These are phyloP conservation scores for Daldinia grandis DNA, from an alignment of 495 filamentous ascomycete species.

Conservation along the genomic window DNA sequence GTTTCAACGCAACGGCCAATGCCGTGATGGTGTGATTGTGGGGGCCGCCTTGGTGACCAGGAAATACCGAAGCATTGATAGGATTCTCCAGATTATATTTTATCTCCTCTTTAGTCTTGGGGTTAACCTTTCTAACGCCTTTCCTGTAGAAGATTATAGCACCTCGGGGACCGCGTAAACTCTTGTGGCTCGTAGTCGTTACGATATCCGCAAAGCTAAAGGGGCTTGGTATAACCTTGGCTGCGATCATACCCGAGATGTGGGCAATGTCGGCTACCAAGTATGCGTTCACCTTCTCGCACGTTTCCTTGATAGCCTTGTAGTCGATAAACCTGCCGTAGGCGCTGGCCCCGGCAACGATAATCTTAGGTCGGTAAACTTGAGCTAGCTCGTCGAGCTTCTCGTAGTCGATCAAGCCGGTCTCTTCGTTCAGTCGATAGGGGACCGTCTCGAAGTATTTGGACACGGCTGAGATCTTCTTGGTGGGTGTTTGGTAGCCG, in stretches of 20 bases:
- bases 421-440: conserved; percentile 88
- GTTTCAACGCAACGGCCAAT: conserved; percentile 89
- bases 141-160: conserved; percentile 99
- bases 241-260: conserved; percentile 92
- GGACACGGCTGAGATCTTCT: conserved; percentile 97
- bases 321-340: conserved; percentile 97
- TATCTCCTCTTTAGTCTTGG: conserved; percentile 83
- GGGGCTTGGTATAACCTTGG: conserved; percentile 87
- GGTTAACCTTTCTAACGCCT: conserved; percentile 82
- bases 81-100: conserved; percentile 92
- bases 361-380: conserved; percentile 92
- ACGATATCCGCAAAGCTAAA: conserved; percentile 92
- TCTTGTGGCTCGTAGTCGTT: conserved; percentile 99
- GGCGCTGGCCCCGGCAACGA: conserved; percentile 92
- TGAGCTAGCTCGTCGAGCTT: conserved; percentile 83
- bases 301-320: conserved; percentile 82
- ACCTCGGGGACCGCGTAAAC: conserved; percentile 89
- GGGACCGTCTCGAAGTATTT: conserved; percentile 99
- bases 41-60: conserved; percentile 97
- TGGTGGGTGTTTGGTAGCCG: conserved; percentile 96
- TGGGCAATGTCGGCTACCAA: conserved; percentile 97
- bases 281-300: conserved; percentile 91
- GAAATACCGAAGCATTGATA: conserved; percentile 97
- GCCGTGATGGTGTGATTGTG: conserved; percentile 99
- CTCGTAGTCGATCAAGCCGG: conserved; percentile 93